These are phyloP conservation scores for Polysphondylium violaceum DNA, from an alignment of 78 protist genomes.

Conservation along the genomic window DNA sequence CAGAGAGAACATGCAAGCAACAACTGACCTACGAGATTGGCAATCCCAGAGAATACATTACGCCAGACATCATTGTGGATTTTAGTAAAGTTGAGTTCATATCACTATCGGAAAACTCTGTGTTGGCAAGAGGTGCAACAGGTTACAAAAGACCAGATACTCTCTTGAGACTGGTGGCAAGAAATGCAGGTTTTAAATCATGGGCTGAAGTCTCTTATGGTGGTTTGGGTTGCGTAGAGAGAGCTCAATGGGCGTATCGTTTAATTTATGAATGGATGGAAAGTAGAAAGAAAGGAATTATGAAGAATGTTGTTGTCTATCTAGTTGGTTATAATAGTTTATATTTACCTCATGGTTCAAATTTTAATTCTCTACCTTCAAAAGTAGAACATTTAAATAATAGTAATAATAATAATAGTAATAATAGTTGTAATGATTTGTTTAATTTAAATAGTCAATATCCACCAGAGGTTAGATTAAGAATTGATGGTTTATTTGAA, in stretches of 20 bases:
- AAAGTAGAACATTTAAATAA: background rate
- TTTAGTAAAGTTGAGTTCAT: conserved; percentile 47
- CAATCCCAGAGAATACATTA: conserved; percentile 60
- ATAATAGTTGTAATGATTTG: background rate
- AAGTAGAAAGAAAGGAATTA: conserved; percentile 22
- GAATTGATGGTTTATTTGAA: conserved; percentile 67
- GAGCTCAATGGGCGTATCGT: conserved; percentile 61
- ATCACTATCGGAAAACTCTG: conserved; percentile 22
- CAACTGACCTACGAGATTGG: conserved; percentile 72
- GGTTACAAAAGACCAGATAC: conserved; percentile 26
- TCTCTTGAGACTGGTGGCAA: conserved; percentile 53
- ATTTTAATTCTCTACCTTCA: conserved; percentile 18
- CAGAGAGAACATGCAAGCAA: conserved; percentile 72
- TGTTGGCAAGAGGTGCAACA: conserved; percentile 44
- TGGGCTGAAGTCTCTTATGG: conserved; percentile 76
- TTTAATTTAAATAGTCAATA: conserved; percentile 2
- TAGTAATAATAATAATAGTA: background rate
- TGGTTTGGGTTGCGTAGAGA: conserved; percentile 72
- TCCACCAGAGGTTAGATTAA: conserved; percentile 70
- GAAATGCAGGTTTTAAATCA: conserved; percentile 67
- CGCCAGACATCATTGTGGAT: conserved; percentile 60
- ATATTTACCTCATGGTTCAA: conserved; percentile 59
- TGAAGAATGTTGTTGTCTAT: conserved; percentile 46
- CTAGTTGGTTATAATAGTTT: conserved; percentile 71
- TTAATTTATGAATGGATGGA: conserved; percentile 70